Base-by-base conservation (phyloP, 345 rosid genomes). In the Salix udensis region DNA sequence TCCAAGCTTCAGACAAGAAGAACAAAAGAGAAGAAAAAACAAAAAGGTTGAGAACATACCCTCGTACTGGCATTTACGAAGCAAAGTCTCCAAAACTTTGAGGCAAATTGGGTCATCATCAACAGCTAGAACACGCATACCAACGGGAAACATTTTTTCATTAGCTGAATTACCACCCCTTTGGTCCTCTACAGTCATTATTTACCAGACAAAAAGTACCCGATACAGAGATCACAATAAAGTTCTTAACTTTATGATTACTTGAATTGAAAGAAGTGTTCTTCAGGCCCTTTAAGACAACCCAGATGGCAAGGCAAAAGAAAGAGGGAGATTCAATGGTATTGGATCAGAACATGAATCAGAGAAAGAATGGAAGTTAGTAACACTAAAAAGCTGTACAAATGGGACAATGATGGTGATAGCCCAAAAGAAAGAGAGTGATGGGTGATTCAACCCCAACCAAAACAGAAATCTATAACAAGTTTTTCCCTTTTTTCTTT, bases 41-140 rank as follows among this genome's bases (percentile, higher is more conserved):
- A 28, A 62, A 30, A 44, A 58, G 40, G 53, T 23, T 74, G 65
- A 50, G 4, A 71, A 31, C 78, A 67, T 72, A 91, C 96, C 96
- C n/a, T 88, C 84, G 70, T 91, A 89, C 60, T 88, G 86, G 87
- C 91, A 89, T 87, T 79, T 84, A 60, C 80, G 87, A 67, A 89
- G 90, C 74, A 89, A 79, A 73, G 5, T 84, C 79, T 85, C 93
- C 76, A 91, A 66, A 64, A 89, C 71, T 79, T 79, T 82, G 68
- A 91, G 91, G 80, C 96, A 91, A 48, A 77, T 85, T 26, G 87
- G 91, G 79, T 91, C 90, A 73, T 89, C 96, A 53, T 91, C 96
- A 52, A 89, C 93, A 13, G 92, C 93, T 36, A 91, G 76, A 76
- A 91, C 89, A 68, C 90, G 89, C 89, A 91, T 81, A 39, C 88